Evolutionary conservation across 495 filamentous ascomycete genomes (phyloP).

Genomic region (Annulohypoxylon moriforme): DNA sequence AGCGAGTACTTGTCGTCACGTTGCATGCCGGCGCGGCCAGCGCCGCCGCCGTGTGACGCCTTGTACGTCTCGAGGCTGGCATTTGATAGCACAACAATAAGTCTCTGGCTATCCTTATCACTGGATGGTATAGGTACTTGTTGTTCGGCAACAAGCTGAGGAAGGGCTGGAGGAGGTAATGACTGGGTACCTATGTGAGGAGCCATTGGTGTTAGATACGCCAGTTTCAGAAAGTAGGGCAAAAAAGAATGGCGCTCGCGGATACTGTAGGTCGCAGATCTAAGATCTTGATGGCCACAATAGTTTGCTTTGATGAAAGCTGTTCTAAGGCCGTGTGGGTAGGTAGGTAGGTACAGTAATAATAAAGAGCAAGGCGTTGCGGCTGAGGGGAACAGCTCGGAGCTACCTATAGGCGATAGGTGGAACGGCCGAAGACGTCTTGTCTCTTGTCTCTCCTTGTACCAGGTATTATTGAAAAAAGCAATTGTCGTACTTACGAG

Average conservation of each 20-base stretch:
- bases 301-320: constrained; percentile 6
- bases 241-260: background rate
- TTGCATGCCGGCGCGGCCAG: constrained; percentile 69
- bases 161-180: constrained; percentile 88
- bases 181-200: constrained; percentile 77
- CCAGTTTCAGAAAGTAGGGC: background rate
- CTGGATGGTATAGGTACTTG: constrained; percentile 82
- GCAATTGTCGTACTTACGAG: constrained; percentile 46
- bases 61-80: constrained; percentile 98
- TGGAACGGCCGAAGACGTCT: constrained; percentile 4
- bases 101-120: constrained; percentile 87
- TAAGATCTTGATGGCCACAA: background rate
- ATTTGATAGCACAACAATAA: constrained; percentile 97
- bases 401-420: constrained; percentile 31
- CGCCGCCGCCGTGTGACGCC: constrained; percentile 72
- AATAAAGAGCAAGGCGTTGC: constrained; percentile 16
- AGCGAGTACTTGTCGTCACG: constrained; percentile 94
- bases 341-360: no score
- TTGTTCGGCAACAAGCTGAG: constrained; percentile 92
- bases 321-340: constrained; percentile 6
- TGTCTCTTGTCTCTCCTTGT: background rate
- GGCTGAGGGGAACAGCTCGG: constrained; percentile 27
- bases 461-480: constrained; percentile 6
- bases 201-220: constrained; percentile 42
- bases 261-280: background rate